A percentile compares a stretch with the other conserved stretches of the same genome.
These are phyloP conservation scores for Monosiga brevicollis DNA, from an alignment of 78 protist genomes.

Conservation along the genomic window DNA sequence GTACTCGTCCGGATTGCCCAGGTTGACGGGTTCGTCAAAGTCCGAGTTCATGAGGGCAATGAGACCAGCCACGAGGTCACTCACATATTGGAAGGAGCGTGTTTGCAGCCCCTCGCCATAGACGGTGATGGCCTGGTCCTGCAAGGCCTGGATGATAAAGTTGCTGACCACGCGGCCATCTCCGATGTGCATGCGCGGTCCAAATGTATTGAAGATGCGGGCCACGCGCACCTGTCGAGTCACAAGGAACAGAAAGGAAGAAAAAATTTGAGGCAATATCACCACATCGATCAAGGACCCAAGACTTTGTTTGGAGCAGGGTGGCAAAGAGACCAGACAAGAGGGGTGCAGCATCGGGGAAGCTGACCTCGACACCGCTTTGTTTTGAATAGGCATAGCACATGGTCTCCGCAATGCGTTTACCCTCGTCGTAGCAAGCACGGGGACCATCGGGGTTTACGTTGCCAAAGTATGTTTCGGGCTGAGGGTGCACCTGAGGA, in stretches of 20 bases:
- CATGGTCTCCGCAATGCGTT: slow-evolving; percentile 75
- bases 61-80: slow-evolving; percentile 54
- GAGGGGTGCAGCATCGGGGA: too few species aligned
- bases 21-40: slow-evolving; percentile 40
- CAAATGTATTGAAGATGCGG: slow-evolving; percentile 81
- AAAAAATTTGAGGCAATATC: too few species aligned
- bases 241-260: too few species aligned
- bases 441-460: slow-evolving; percentile 66
- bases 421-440: slow-evolving; percentile 87
- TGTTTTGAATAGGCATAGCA: slow-evolving; percentile 37
- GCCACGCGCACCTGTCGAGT: slow-evolving; percentile 63
- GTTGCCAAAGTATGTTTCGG: slow-evolving; percentile 63
- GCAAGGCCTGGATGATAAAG: slow-evolving; percentile 67
- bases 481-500: slow-evolving; percentile 60
- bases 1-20: slow-evolving; percentile 75
- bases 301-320: too few species aligned
- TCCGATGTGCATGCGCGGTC: slow-evolving; percentile 68
- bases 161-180: slow-evolving; percentile 81
- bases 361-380: slow-evolving; percentile 32
- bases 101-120: slow-evolving; percentile 72
- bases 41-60: slow-evolving; percentile 30
- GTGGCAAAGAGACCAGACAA: too few species aligned
- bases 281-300: too few species aligned
- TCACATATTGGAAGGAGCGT: slow-evolving; percentile 12
- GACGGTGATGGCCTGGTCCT: slow-evolving; percentile 48